A percentile compares a stretch with the other conserved stretches of the same genome.
These are phyloP conservation scores for Primulina eburnea DNA, from an alignment of 257 asterid genomes.

Conservation along the genomic window DNA sequence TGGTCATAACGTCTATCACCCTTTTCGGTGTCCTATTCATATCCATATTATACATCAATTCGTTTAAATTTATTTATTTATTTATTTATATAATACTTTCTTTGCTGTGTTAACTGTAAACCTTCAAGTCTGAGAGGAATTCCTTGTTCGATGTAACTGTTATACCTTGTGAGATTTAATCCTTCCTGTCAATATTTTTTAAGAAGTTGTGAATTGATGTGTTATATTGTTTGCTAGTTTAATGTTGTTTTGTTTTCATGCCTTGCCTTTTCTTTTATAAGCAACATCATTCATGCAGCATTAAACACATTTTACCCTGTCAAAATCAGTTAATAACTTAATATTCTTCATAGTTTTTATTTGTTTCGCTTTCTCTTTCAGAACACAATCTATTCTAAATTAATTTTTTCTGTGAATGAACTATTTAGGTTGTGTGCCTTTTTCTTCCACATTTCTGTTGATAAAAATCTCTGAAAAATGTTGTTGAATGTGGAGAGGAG, in stretches of 20 bases:
- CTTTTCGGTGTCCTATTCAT: not conserved
- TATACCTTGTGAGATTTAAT: too few species aligned
- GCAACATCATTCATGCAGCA: not conserved
- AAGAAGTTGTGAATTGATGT: not conserved
- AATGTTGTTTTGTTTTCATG: not conserved
- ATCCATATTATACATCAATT: not conserved
- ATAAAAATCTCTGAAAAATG: conserved; percentile 2
- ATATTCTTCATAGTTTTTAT: not conserved
- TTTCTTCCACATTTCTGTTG: not conserved
- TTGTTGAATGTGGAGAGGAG: not conserved
- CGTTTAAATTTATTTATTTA: not conserved
- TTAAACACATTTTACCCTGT: not conserved
- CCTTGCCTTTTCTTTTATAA: conserved; percentile 2
- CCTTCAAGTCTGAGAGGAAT: too few species aligned
- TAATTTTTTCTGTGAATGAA: conserved; percentile 1
- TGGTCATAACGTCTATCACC: too few species aligned
- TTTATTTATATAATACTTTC: not conserved
- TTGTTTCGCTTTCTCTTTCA: not conserved
- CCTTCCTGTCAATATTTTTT: not conserved
- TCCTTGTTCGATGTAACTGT: too few species aligned
- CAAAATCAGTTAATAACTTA: not conserved
- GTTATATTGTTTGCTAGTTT: conserved; percentile 4
- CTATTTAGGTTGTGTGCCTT: not conserved
- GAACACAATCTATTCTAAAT: not conserved
- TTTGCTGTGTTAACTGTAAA: not conserved